These are phyloP conservation scores for Erigeron canadensis DNA, from an alignment of 129 eudicot species.

Conservation along the genomic window DNA sequence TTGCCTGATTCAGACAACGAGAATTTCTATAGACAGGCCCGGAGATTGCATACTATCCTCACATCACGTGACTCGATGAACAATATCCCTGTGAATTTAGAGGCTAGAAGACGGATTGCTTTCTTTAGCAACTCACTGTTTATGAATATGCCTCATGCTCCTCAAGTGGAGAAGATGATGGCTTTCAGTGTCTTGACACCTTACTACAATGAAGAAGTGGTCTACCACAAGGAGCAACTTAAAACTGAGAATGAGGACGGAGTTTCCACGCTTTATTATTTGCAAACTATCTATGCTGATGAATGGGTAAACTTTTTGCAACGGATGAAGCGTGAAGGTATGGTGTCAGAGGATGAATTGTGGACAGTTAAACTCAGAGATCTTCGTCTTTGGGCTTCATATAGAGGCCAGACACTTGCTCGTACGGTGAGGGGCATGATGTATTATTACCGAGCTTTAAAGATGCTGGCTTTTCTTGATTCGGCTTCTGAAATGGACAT, in stretches of 20 bases:
- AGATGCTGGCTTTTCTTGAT: conserved; percentile 94
- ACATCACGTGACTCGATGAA: conserved; percentile 89
- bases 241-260: conserved; percentile 94
- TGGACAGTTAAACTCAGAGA: conserved; percentile 62
- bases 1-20: conserved; percentile 60
- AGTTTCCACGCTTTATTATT: conserved; percentile 74
- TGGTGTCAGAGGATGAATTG: conserved; percentile 52
- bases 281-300: conserved; percentile 82
- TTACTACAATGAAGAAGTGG: conserved; percentile 88
- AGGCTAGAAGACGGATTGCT: conserved; percentile 88
- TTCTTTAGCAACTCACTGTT: conserved; percentile 92
- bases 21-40: conserved; percentile 71
- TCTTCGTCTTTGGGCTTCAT: conserved; percentile 92
- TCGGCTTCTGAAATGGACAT: conserved; percentile 98
- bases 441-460: conserved; percentile 93
- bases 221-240: conserved; percentile 81
- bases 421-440: conserved; percentile 98
- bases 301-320: conserved; percentile 90
- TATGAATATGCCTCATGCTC: conserved; percentile 99
- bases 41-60: conserved; percentile 76
- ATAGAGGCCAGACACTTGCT: conserved; percentile 90
- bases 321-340: conserved; percentile 85
- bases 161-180: conserved; percentile 98
- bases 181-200: conserved; percentile 96
- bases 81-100: conserved; percentile 79